Percentiles rank a stretch among this genome's conserved stretches.
Conservation (phyloP, 805 yeast genomes). For the Saccharomycopsis synnaedendra region DNA sequence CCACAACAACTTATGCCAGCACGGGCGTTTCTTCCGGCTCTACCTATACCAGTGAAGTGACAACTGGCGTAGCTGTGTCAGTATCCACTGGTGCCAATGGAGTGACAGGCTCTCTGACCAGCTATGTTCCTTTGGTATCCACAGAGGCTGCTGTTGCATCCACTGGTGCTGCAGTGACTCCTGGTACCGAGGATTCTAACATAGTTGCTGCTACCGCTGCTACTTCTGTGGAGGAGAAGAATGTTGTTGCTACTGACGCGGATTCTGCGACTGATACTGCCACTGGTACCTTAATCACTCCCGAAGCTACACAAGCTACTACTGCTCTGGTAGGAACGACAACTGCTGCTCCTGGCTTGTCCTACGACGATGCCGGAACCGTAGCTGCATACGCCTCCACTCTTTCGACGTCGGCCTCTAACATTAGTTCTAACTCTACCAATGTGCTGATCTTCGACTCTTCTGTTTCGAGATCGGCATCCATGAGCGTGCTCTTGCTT, state of each 20-base stretch:
- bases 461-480: neutral
- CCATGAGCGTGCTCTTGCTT: neutral
- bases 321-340: neutral
- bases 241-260: constrained; percentile 11
- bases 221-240: constrained; percentile 7
- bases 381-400: neutral
- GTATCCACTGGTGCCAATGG: neutral
- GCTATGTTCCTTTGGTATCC: too few relatives aligned
- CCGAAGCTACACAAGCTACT: neutral
- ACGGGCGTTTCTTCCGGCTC: neutral
- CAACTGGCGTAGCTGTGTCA: constrained; percentile 13
- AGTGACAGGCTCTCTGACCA: too few relatives aligned
- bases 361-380: neutral
- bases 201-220: constrained; percentile 1
- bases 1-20: constrained; percentile 1
- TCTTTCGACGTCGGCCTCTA: neutral
- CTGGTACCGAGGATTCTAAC: constrained; percentile 3
- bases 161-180: too few relatives aligned
- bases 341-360: neutral
- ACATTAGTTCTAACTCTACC: neutral
- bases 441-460: neutral
- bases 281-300: neutral
- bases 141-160: too few relatives aligned
- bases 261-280: constrained; percentile 11
- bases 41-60: neutral